A percentile compares a stretch with the other conserved stretches of the same genome.
phyloP scores from a whole-genome alignment of 768 basidiomycete genomes.

The Exidia glandulosa region DNA sequence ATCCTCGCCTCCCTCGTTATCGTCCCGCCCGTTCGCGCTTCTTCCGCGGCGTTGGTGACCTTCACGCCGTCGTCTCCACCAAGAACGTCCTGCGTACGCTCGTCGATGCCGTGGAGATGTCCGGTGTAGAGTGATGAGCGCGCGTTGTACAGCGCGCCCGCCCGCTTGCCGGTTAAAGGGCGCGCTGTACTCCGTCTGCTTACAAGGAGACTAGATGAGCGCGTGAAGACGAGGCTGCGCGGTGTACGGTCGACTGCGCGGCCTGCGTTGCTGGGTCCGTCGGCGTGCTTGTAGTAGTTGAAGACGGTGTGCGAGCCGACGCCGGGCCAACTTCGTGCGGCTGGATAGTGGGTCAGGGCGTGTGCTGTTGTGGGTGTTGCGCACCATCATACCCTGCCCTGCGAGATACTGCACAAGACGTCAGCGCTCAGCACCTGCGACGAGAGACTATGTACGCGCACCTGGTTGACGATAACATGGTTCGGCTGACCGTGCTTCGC shows the following conservation, averaged over 20 bases:
- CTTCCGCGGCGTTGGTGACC: slow-evolving; percentile 48
- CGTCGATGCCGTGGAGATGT: slow-evolving; percentile 76
- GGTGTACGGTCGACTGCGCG: slow-evolving; percentile 53
- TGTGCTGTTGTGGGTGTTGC: slow-evolving; percentile 7
- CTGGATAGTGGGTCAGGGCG: slow-evolving; percentile 27
- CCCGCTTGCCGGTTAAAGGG: no score
- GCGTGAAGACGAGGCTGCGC: slow-evolving; percentile 74
- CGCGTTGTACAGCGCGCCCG: no score
- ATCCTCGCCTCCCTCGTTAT: slow-evolving; percentile 52
- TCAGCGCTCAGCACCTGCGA: slow-evolving; percentile 12
- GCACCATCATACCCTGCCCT: slow-evolving; percentile 88
- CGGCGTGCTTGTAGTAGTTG: slow-evolving; percentile 64
- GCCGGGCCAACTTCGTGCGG: slow-evolving; percentile 89
- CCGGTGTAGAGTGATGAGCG: slow-evolving; percentile 55
- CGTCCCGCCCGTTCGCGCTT: slow-evolving; percentile 35
- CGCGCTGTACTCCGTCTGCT: no score
- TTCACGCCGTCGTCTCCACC: slow-evolving; percentile 18
- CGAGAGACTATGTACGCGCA: slow-evolving; percentile 14
- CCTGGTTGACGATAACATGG: slow-evolving; percentile 86
- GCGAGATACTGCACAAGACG: slow-evolving; percentile 52
- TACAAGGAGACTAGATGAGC: no score
- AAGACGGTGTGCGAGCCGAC: slow-evolving; percentile 75
- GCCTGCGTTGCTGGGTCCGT: slow-evolving; percentile 22
- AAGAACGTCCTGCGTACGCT: slow-evolving; percentile 36
- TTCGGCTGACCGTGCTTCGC: slow-evolving; percentile 66